Evolutionary conservation across 495 filamentous ascomycete species (phyloP), one percentile per base, ranked within the genome.

Genomic region (Umbilicaria muhlenbergii): DNA sequence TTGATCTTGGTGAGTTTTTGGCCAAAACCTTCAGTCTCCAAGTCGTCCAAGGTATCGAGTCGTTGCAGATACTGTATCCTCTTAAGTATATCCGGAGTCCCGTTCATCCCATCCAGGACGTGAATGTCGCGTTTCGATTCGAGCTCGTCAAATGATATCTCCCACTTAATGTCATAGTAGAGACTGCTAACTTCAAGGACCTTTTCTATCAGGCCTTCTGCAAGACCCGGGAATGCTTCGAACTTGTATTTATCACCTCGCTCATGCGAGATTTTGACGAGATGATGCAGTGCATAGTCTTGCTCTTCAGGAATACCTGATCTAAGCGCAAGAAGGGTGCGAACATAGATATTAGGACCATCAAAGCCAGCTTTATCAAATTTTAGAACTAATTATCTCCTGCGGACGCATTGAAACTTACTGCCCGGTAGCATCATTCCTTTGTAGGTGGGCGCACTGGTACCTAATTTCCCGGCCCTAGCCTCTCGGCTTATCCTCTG

Each of bases 201-300:
- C 54, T 86, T 89, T 50, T 83, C 79, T 50, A 94, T 81, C 18
- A 99, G 68, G 11, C 81, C 82, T 56, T 96, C 91, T 2, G 85
- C 85, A 32, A 99, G 68, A 31, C 86, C 77, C n/a, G 81, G 78
- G 53, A 94, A 95, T 3, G 79, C 77, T 45, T 94, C 88, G 45
- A 94, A 94, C 48, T 83, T 82, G 60, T 92, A 94, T 55, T 94
- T 94, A 55, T 96, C 92, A 24, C 88, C 89, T 28, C 85, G 73
- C 58, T 95, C 88, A 44, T 83, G 86, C 0, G 88, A 94, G 14
- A 94, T 94, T 57, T 94, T 91, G 45, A 96, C 88, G 11, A 99
- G 65, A 56, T 95, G 89, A 45, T 86, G 85, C 14, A 96, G 63
- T 0, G 85, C 86, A 58, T 87, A 96, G 19, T 84, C 78, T 47